These are phyloP conservation scores for Linnemannia zychae DNA, from an alignment of 192 early-diverging fungal species.

Conservation along the genomic window DNA sequence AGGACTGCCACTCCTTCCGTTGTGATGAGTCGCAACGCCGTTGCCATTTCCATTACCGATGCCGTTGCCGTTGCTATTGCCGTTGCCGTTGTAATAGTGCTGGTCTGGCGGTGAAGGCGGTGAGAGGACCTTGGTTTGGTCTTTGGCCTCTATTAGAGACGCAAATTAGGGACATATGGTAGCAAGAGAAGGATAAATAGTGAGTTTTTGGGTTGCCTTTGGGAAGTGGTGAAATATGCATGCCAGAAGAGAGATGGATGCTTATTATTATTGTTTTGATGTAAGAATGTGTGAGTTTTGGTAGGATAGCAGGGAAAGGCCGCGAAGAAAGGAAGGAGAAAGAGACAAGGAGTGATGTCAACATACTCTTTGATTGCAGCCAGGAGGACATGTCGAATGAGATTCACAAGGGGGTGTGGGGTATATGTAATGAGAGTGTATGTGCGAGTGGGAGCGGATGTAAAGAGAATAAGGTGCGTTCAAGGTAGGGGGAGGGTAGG, in stretches of 20 bases:
- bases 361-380: conserved; percentile 54
- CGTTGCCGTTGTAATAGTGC: background rate
- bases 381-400: conserved; percentile 30
- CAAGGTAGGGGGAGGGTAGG: background rate
- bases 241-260: background rate
- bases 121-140: conserved; percentile 26
- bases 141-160: conserved; percentile 35
- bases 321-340: background rate
- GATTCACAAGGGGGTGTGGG: background rate
- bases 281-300: background rate
- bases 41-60: conserved; percentile 1
- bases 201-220: background rate
- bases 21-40: background rate
- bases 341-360: background rate
- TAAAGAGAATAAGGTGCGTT: too few relatives aligned
- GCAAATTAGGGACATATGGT: background rate
- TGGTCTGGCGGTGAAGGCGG: conserved; percentile 30
- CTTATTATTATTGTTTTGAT: background rate
- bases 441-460: background rate
- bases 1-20: background rate
- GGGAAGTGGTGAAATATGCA: background rate
- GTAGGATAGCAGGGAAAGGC: background rate
- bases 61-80: background rate
- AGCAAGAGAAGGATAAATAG: background rate
- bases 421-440: conserved; percentile 6